These are phyloP conservation scores for Coffea eugenioides DNA, from an alignment of 257 asterid species.

Conservation along the genomic window DNA sequence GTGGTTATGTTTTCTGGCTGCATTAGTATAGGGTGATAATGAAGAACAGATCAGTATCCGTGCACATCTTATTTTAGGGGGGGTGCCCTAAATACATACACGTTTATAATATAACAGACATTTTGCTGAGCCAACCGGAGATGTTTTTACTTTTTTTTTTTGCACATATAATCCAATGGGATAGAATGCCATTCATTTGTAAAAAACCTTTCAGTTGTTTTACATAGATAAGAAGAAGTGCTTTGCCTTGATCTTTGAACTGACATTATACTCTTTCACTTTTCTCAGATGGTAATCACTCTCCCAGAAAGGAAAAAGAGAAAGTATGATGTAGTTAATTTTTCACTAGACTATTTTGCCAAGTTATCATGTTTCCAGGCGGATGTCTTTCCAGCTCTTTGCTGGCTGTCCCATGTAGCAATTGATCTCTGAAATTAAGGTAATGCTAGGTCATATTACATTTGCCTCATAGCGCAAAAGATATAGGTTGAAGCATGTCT, in stretches of 20 bases:
- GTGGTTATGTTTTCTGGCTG: neutral
- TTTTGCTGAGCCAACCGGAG: neutral
- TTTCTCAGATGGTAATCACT: neutral
- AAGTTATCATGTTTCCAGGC: neutral
- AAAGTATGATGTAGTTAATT: neutral
- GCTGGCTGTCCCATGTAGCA: neutral
- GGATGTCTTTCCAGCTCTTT: neutral
- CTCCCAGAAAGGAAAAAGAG: neutral
- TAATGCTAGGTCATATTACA: neutral
- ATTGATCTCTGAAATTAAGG: neutral
- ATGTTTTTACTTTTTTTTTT: neutral
- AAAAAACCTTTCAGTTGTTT: neutral
- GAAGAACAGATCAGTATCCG: neutral
- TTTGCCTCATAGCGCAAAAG: neutral
- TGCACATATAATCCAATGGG: conserved; percentile 2
- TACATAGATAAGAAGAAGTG: neutral
- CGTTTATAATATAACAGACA: neutral
- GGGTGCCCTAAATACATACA: neutral
- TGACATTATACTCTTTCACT: neutral
- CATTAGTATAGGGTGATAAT: neutral
- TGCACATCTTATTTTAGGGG: neutral
- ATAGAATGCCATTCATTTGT: conserved; percentile 6
- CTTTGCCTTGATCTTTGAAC: neutral
- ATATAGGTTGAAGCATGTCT: neutral
- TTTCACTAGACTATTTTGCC: neutral